Conservation (phyloP, 345 rosid genomes). For the Odontarrhena argentea region DNA sequence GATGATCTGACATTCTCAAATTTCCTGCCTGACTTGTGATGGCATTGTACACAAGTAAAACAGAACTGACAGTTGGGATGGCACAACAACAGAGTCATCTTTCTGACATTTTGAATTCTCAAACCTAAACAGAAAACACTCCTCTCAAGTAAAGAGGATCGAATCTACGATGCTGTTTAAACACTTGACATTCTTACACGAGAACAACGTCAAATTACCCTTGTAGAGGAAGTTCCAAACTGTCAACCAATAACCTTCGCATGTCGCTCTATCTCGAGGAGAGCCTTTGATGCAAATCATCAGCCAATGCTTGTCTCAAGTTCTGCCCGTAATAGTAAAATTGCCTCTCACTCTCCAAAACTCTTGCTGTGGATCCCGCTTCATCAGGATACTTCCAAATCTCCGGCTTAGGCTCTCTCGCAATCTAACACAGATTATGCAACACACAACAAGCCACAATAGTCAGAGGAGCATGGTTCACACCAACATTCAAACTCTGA, state of each 20-base stretch:
- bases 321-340: conserved; percentile 75
- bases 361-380: conserved; percentile 64
- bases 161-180: conserved; percentile 25
- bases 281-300: conserved; percentile 92
- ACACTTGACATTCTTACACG: conserved; percentile 27
- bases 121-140: conserved; percentile 4
- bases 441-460: conserved; percentile 97
- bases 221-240: neutral
- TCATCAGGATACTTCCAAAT: conserved; percentile 84
- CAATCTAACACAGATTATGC: conserved; percentile 95
- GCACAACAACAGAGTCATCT: conserved; percentile 15
- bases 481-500: conserved; percentile 90
- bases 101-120: conserved; percentile 6
- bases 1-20: conserved; percentile 5
- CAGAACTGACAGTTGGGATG: neutral
- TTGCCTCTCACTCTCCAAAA: conserved; percentile 82
- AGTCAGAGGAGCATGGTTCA: conserved; percentile 93
- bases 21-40: conserved; percentile 28
- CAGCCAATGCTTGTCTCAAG: conserved; percentile 92
- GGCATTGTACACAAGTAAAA: conserved; percentile 21
- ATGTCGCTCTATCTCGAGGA: conserved; percentile 56
- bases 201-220: no score
- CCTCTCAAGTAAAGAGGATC: conserved; percentile 14
- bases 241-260: no score
- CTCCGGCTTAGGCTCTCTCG: conserved; percentile 96